phyloP scores from a whole-genome alignment of 2,329 filamentous ascomycete species.

The Sclerotinia minor region DNA sequence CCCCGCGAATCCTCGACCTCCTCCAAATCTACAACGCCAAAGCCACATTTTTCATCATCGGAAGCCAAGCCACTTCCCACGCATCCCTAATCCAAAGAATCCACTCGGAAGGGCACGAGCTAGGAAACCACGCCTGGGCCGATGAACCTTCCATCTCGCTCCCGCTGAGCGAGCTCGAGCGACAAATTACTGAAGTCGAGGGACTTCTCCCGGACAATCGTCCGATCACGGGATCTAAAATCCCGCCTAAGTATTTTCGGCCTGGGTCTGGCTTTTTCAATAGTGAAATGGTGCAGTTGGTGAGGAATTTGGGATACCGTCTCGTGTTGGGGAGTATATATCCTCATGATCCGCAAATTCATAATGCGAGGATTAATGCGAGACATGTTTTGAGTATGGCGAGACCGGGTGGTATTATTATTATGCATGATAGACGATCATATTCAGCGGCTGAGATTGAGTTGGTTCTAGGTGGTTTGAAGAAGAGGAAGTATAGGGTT shows the following conservation, averaged over 20 bases:
- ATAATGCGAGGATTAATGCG: constrained; percentile 68
- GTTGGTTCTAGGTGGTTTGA: constrained; percentile 70
- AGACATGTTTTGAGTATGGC: constrained; percentile 79
- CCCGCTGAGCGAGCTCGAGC: constrained; percentile 56
- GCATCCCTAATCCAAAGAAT: constrained; percentile 58
- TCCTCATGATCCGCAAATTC: constrained; percentile 87
- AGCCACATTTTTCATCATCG: constrained; percentile 90
- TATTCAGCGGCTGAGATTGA: constrained; percentile 82
- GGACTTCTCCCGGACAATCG: constrained; percentile 53
- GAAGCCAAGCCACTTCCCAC: constrained; percentile 64
- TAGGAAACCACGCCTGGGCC: constrained; percentile 87
- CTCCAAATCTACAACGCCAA: constrained; percentile 65
- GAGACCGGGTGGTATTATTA: constrained; percentile 73
- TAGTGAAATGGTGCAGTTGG: constrained; percentile 61
- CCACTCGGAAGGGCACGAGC: constrained; percentile 64
- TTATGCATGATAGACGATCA: constrained; percentile 80
- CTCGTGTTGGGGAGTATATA: constrained; percentile 84
- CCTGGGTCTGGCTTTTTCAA: constrained; percentile 86
- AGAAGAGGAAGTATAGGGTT: constrained; percentile 66
- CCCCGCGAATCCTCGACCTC: constrained; percentile 66
- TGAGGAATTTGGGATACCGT: constrained; percentile 63
- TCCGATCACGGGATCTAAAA: constrained; percentile 25
- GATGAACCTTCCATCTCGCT: constrained; percentile 74
- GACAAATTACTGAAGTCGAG: constrained; percentile 67
- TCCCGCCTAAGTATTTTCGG: constrained; percentile 64